Conservation (phyloP, 495 filamentous ascomycete genomes). For the Podospora tetraspora region DNA sequence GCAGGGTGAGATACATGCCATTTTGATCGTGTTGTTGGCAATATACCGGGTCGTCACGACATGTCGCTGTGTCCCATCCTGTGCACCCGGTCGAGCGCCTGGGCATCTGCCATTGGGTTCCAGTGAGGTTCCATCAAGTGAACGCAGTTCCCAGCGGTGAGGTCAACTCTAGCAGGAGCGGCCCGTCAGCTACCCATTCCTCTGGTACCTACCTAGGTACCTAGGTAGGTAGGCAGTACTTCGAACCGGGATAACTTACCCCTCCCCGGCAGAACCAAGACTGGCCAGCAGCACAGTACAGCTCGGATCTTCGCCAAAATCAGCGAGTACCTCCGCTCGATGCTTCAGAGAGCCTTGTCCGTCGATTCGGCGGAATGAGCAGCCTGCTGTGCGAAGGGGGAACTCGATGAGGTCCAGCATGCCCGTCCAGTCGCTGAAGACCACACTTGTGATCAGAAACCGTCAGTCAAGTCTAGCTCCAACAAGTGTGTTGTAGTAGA, state of each 20-base stretch:
- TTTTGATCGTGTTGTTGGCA: background rate
- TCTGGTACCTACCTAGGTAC: too few relatives aligned
- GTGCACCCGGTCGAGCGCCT: slow-evolving; percentile 36
- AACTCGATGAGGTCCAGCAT: background rate
- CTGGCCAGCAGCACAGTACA: too few relatives aligned
- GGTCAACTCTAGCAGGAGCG: slow-evolving; percentile 17
- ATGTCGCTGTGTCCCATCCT: slow-evolving; percentile 35
- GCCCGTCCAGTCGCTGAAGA: background rate
- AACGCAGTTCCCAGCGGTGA: slow-evolving; percentile 35
- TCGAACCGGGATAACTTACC: too few relatives aligned
- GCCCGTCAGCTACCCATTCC: too few relatives aligned
- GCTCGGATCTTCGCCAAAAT: too few relatives aligned
- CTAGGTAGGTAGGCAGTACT: too few relatives aligned
- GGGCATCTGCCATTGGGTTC: slow-evolving; percentile 41
- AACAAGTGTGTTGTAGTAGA: background rate
- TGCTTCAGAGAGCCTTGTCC: background rate
- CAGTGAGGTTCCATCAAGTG: slow-evolving; percentile 42
- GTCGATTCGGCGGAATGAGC: background rate
- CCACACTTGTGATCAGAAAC: background rate
- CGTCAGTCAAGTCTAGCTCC: background rate
- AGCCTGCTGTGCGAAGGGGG: background rate
- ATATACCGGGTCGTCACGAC: slow-evolving; percentile 28
- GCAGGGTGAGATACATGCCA: too few relatives aligned
- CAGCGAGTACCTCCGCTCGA: background rate
- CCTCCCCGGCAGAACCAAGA: too few relatives aligned